A percentile compares a stretch with the other conserved stretches of the same genome.
Conservation (phyloP, 805 yeast species). For the Schwanniomyces polymorphus region DNA sequence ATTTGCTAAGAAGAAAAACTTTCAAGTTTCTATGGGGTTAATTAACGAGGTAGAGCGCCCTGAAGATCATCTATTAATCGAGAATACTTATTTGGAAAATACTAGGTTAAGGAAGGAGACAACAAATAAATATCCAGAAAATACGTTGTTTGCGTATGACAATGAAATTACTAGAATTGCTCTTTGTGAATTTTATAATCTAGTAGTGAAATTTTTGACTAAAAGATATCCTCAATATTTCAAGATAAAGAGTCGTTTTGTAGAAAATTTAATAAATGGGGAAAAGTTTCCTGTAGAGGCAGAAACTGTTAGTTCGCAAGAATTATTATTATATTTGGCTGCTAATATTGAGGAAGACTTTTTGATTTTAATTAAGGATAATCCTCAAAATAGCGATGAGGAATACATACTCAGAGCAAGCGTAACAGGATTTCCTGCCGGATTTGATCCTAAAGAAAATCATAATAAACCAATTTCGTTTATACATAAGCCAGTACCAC, state of each 20-base stretch:
- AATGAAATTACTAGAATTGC: conserved; percentile 26
- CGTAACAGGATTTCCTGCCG: conserved; percentile 66
- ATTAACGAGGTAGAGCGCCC: conserved; percentile 30
- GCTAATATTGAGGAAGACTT: conserved; percentile 63
- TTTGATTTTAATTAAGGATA: conserved; percentile 48
- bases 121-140: conserved; percentile 18
- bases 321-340: conserved; percentile 24
- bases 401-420: conserved; percentile 63
- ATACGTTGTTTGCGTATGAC: conserved; percentile 24
- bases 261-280: conserved; percentile 42
- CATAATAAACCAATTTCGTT: conserved; percentile 54
- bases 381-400: conserved; percentile 38
- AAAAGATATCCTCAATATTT: conserved; percentile 58
- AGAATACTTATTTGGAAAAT: conserved; percentile 53
- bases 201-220: conserved; percentile 36
- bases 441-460: conserved; percentile 62
- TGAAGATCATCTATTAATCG: conserved; percentile 54
- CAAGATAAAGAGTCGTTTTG: conserved; percentile 18
- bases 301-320: conserved; percentile 11
- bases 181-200: conserved; percentile 51
- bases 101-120: conserved; percentile 38
- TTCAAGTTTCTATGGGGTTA: conserved; percentile 35
- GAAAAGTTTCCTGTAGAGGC: conserved; percentile 34
- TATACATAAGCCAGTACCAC: conserved; percentile 75
- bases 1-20: conserved; percentile 34